Base-by-base conservation (phyloP, 1,284 basidiomycete species). In the Earliella scabrosa region DNA sequence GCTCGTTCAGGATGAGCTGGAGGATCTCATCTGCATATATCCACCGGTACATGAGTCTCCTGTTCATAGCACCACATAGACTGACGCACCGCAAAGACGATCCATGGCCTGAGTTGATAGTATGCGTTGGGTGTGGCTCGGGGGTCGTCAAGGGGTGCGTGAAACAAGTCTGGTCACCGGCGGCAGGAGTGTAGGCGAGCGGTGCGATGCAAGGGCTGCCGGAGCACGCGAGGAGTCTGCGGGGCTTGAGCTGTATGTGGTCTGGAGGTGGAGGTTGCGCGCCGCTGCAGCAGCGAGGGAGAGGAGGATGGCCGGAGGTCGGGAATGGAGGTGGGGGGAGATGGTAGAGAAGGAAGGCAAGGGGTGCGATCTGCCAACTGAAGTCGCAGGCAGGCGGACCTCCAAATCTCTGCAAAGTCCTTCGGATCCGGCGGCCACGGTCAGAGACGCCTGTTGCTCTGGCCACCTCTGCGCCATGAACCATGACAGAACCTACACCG, bases 1-100 rank as follows among this genome's bases (percentile, higher is more conserved):
- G 80, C 66, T 88, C 85, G 72, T 83, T 87, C 69, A 91, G 80
- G 68, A 91, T 81, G 62, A 88, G 73, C 68, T 88, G 85, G 41
- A 91, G 74, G 59, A 91, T 76, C 73, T 91, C 88, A 72, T 88
- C 87, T 87, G 56, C 35, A 32, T 32, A 20, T 34, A 23, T 45
- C 46, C 53, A 23, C 14, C 3, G 27, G 21, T 24, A 7, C 34
- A 27, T 48, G 34, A 56, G 51, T 21, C 29, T 48, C 24, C 44
- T 27, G 8, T 40, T 49, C 27, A 38, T 48, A 11, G 35, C 34
- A 35, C 16, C 14, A 18, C 16, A n/a, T 23, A 9, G 45, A 48
- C 61, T 59, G 63, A 76, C 85, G 56, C 65, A 87, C 85, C 84
- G 63, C 85, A 87, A 45, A 87, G 78, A 65, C 79, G 80, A 64